Percentiles rank a stretch among this genome's conserved stretches.
phyloP scores from a whole-genome alignment of 495 filamentous ascomycete species.

The Hyphodiscus hymeniophilus region DNA sequence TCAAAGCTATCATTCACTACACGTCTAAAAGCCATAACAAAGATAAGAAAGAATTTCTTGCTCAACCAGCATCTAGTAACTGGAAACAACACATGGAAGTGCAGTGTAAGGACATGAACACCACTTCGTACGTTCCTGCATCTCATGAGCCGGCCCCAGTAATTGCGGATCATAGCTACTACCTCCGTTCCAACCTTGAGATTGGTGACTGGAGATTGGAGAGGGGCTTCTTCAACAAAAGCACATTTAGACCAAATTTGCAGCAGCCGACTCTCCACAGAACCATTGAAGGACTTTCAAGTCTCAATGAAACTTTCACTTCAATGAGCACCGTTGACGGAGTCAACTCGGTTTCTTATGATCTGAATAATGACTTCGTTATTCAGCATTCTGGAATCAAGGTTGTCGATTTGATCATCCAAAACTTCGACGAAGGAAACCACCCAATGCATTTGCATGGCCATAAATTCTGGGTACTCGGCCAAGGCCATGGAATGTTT shows the following conservation, averaged over 20 bases:
- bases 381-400: slow-evolving; percentile 34
- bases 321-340: slow-evolving; percentile 30
- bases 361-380: slow-evolving; percentile 37
- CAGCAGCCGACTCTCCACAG: slow-evolving; percentile 34
- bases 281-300: slow-evolving; percentile 38
- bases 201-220: slow-evolving; percentile 46
- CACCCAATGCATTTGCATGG: slow-evolving; percentile 65
- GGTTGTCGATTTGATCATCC: slow-evolving; percentile 53
- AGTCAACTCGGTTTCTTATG: slow-evolving; percentile 42
- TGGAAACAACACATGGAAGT: slow-evolving; percentile 30
- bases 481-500: slow-evolving; percentile 44
- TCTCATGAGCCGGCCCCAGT: slow-evolving; percentile 31
- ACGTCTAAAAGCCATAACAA: slow-evolving; percentile 27
- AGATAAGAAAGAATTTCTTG: slow-evolving; percentile 22
- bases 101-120: slow-evolving; percentile 38
- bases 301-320: slow-evolving; percentile 39
- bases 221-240: slow-evolving; percentile 46
- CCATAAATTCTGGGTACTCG: slow-evolving; percentile 50
- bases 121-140: slow-evolving; percentile 30
- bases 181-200: slow-evolving; percentile 43
- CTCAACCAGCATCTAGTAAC: slow-evolving; percentile 24
- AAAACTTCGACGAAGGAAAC: slow-evolving; percentile 52
- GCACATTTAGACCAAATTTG: slow-evolving; percentile 41
- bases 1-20: slow-evolving; percentile 46
- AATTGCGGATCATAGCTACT: slow-evolving; percentile 35